These are phyloP conservation scores for Prunus persica DNA, from an alignment of 306 rosid species.

Conservation along the genomic window Prunus_persica_NCBIv2 NC_034014.1:30116501-30117000, in stretches of 20 bases:
- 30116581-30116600: background rate
- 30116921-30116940: too few relatives aligned
- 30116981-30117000: background rate
- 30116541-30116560: background rate
- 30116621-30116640: background rate
- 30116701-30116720: slow-evolving; percentile 24
- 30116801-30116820: background rate
- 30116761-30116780: background rate
- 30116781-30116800: background rate
- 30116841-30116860: background rate
- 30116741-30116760: background rate
- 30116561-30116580: background rate
- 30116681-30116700: slow-evolving; percentile 8
- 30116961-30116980: too few relatives aligned
- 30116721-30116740: slow-evolving; percentile 1
- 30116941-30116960: too few relatives aligned
- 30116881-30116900: too few relatives aligned
- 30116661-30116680: background rate
- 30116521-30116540: too few relatives aligned
- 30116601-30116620: too few relatives aligned
- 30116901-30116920: too few relatives aligned
- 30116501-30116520: too few relatives aligned
- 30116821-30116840: background rate
- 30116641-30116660: slow-evolving; percentile 1
- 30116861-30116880: background rate